These are phyloP conservation scores for Tylopilus sp. DNA, from an alignment of 1,284 basidiomycete genomes.

Conservation along the genomic window DNA sequence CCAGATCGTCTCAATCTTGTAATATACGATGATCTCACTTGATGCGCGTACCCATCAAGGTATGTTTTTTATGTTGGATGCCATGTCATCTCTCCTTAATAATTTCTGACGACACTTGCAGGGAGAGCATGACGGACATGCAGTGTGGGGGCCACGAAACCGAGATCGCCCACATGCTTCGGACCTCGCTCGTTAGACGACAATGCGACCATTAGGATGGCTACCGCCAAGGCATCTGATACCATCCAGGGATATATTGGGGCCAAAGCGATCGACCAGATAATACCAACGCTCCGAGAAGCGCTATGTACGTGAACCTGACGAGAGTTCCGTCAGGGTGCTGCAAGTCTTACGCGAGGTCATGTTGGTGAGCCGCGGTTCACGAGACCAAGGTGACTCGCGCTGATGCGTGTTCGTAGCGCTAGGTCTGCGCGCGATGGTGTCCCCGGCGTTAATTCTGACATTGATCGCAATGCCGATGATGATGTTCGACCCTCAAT, in stretches of 20 bases:
- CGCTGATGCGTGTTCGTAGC: background rate
- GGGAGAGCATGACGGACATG: slow-evolving; percentile 86
- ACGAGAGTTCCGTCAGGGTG: slow-evolving; percentile 94
- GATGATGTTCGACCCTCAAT: slow-evolving; percentile 83
- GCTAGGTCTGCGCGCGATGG: slow-evolving; percentile 89
- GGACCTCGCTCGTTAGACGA: slow-evolving; percentile 90
- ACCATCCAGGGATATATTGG: slow-evolving; percentile 92
- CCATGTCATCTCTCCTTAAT: background rate
- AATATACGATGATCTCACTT: slow-evolving; percentile 74
- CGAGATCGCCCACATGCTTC: slow-evolving; percentile 89
- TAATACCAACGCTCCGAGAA: slow-evolving; percentile 94
- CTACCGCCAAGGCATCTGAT: slow-evolving; percentile 96
- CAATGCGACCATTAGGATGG: slow-evolving; percentile 87
- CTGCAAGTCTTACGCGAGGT: slow-evolving; percentile 94
- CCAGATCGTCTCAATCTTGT: slow-evolving; percentile 86
- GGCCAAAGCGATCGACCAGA: slow-evolving; percentile 94
- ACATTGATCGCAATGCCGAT: slow-evolving; percentile 93
- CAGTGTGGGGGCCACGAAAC: slow-evolving; percentile 94
- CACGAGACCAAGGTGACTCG: background rate
- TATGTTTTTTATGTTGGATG: slow-evolving; percentile 81
- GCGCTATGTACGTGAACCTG: slow-evolving; percentile 93
- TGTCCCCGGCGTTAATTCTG: slow-evolving; percentile 98
- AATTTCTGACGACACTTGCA: slow-evolving; percentile 42
- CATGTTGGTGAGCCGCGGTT: slow-evolving; percentile 79
- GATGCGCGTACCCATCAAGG: slow-evolving; percentile 88